Base-by-base conservation (phyloP, 345 rosid genomes). In the Bretschneidera sinensis region DNA sequence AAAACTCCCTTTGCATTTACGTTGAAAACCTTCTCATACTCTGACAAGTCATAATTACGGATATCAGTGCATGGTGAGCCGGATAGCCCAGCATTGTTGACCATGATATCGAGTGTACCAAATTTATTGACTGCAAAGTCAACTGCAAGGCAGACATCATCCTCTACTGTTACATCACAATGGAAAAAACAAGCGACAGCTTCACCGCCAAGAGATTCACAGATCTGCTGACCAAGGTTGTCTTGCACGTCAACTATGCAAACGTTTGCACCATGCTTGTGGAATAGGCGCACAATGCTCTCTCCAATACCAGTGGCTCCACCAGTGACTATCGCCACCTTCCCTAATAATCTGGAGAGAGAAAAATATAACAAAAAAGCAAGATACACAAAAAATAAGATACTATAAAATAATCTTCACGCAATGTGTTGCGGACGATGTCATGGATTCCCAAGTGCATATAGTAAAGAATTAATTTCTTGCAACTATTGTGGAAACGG, bases 291-390 rank as follows among this genome's bases (percentile, higher is more conserved):
- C 33, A 57, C 87, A 21, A 84, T 92, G 73, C 87, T 83, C 77
- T 92, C 97, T 18, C 98, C 98, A 43, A 92, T 89, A 52, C 98
- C 98, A 17, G 76, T 62, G 43, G 96, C 91, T 79, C 91, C 98
- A 55, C 98, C 94, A 0, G 96, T 89, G 34, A 92, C 73, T 69
- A 89, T 60, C 45, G 97, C 94, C 22, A 89, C 91, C 71, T 85
- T 84, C 66, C 91, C 96, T 11, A 61, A 67, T 31, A 92, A 73
- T 72, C 96, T 92, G 61, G 48, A 49, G 55, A 62, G 39, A 33
- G 20, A 7, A 54, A 56, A 48, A 7, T 28, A 18, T 48, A 21
- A 10, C 48, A 57, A 17, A 39, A 8, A 33, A 47, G 45, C 6
- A 13, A 39, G 15, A 11, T n/a, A n/a, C n/a, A n/a, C n/a, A 14